phyloP scores from a whole-genome alignment of 169 alveolate species.

The Cryptosporidium meleagridis region DNA sequence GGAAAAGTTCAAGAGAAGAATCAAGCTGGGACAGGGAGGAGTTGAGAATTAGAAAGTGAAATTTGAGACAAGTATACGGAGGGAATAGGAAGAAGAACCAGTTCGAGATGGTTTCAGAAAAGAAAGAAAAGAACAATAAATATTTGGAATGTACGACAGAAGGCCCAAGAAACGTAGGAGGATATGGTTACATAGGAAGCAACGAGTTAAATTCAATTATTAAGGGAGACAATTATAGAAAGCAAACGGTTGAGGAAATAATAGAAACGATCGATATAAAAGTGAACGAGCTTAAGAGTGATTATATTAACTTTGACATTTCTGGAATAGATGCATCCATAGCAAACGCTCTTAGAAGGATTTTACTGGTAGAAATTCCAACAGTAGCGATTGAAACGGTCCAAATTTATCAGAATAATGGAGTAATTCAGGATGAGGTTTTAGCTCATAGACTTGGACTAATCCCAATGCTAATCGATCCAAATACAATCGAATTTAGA shows the following conservation, averaged over 20 bases:
- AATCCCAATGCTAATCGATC: conserved; percentile 95
- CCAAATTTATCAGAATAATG: conserved; percentile 86
- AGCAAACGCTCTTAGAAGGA: conserved; percentile 96
- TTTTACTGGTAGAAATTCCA: conserved; percentile 95
- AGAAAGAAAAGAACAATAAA: conserved; percentile 5
- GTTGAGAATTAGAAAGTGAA: not conserved
- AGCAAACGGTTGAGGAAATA: conserved; percentile 48
- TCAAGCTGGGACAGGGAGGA: not conserved
- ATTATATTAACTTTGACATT: conserved; percentile 80
- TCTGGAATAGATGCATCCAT: conserved; percentile 91
- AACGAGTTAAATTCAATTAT: conserved; percentile 7
- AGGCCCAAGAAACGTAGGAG: conserved; percentile 71
- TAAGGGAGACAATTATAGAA: conserved; percentile 12
- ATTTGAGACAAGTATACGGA: not conserved
- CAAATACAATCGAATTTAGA: conserved; percentile 88
- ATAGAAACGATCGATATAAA: conserved; percentile 63
- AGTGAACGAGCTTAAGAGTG: conserved; percentile 50
- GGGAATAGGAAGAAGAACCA: not conserved
- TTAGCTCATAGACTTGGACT: conserved; percentile 98
- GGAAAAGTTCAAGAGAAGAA: not conserved
- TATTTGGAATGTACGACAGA: conserved; percentile 59
- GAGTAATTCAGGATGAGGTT: conserved; percentile 97
- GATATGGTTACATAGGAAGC: conserved; percentile 70
- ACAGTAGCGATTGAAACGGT: conserved; percentile 96
- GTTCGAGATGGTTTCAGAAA: conserved; percentile 10